Evolutionary conservation across 2,329 filamentous ascomycete genomes (phyloP).

Genomic region (Aschersonia sp.): DNA sequence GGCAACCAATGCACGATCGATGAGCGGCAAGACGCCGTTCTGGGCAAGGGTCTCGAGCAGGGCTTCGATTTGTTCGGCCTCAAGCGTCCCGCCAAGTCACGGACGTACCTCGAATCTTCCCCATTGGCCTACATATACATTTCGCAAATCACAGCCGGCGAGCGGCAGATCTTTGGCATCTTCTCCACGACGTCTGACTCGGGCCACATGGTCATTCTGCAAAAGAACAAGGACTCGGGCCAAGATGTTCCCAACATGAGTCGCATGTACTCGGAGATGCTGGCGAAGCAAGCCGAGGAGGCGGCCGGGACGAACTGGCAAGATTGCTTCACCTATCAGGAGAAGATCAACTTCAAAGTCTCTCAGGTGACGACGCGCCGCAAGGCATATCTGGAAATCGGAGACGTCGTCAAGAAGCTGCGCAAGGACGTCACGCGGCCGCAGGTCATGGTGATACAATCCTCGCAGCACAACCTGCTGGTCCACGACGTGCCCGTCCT

Average conservation of each 20-base stretch:
- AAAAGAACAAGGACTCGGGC: constrained; percentile 59
- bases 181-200: constrained; percentile 74
- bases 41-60: constrained; percentile 83
- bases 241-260: constrained; percentile 84
- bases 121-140: constrained; percentile 77
- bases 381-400: constrained; percentile 77
- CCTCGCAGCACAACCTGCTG: constrained; percentile 66
- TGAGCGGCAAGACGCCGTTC: constrained; percentile 73
- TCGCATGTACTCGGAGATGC: constrained; percentile 71
- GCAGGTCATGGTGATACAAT: constrained; percentile 78
- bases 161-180: constrained; percentile 83
- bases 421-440: constrained; percentile 71
- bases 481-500: constrained; percentile 75
- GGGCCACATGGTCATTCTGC: constrained; percentile 79
- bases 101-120: constrained; percentile 60
- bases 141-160: constrained; percentile 82
- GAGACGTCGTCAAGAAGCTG: constrained; percentile 81
- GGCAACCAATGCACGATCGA: constrained; percentile 92
- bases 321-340: constrained; percentile 74
- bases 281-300: constrained; percentile 51
- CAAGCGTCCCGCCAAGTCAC: constrained; percentile 48
- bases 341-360: constrained; percentile 71
- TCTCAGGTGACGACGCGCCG: constrained; percentile 79
- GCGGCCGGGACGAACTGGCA: constrained; percentile 59
- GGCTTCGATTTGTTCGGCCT: constrained; percentile 80